A percentile compares a stretch with the other conserved stretches of the same genome.
phyloP scores from a whole-genome alignment of 129 eudicot species.

The Helichrysum umbraculigerum region DNA sequence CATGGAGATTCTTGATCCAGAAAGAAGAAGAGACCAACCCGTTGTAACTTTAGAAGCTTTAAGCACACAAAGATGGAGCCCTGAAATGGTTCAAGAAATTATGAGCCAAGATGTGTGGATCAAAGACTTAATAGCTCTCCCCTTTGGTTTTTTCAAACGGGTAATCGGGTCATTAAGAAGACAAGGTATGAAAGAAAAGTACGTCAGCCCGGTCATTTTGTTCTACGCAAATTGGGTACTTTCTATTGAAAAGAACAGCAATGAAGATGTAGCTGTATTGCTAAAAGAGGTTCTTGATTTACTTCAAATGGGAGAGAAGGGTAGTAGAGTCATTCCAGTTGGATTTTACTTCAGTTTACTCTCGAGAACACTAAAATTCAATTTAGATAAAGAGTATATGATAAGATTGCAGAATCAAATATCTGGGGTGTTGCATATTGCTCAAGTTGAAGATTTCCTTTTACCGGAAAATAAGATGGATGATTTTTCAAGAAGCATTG shows the following conservation, averaged over 20 bases:
- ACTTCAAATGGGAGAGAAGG: constrained; percentile 60
- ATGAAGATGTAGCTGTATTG: constrained; percentile 28
- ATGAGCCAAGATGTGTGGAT: constrained; percentile 75
- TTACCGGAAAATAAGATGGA: constrained; percentile 35
- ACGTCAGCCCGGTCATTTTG: constrained; percentile 73
- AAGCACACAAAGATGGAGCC: constrained; percentile 60
- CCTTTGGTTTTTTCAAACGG: constrained; percentile 77
- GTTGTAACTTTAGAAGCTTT: constrained; percentile 60
- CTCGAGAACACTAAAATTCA: constrained; percentile 52
- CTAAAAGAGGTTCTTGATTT: constrained; percentile 65
- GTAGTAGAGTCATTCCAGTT: constrained; percentile 64
- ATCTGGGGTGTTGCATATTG: constrained; percentile 63
- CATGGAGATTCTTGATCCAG: constrained; percentile 99
- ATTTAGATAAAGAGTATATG: constrained; percentile 38
- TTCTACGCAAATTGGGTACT: constrained; percentile 71
- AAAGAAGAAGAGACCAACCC: constrained; percentile 72
- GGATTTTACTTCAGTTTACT: constrained; percentile 83
- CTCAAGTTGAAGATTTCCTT: constrained; percentile 71
- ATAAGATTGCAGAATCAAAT: constrained; percentile 61
- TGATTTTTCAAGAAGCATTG: constrained; percentile 43
- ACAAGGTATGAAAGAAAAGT: constrained; percentile 94
- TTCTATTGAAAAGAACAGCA: constrained; percentile 19
- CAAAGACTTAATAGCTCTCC: constrained; percentile 74
- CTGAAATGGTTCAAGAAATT: constrained; percentile 45
- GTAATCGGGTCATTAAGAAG: constrained; percentile 76